Base-by-base conservation (phyloP, 164 flowering plant genomes). In the Tinospora cordifolia region DNA sequence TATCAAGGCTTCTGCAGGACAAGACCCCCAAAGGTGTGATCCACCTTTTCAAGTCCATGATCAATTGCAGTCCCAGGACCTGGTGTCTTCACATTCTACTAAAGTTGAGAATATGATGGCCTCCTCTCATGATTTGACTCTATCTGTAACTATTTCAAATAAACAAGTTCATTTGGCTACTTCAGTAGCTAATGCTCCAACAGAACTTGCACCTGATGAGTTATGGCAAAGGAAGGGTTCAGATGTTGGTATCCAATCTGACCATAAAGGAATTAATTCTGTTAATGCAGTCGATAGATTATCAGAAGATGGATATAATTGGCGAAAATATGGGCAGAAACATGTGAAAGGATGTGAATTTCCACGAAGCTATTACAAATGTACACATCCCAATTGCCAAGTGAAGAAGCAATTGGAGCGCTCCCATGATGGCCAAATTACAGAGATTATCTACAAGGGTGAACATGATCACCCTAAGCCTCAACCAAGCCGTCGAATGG, bases 401-500 rank as follows among this genome's bases (percentile, higher is more conserved):
- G 97, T 89, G 72, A 90, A 90, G 76, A 90, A 90, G 75, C 84
- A 86, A n/a, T 83, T 90, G 76, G 97, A 89, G 76, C 88, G 93
- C 14, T 81, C 97, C 51, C 85, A 83, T 57, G 90, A 86, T 75
- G 93, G 97, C 27, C 86, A 86, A 40, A 85, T 90, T 76, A 84
- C 88, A 47, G 97, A 90, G 71, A 90, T 89, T 40, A 84, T 87
- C 67, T 89, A 89, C 72, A 89, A 86, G 77, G 94, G 94, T 57
- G 77, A 82, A 47, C 95, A 90, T 82, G 89, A 87, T 81, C 97
- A 90, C 77, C 92, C 92, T 21, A 90, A 89, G 80, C 97, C 97
- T 76, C 89, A 81, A 77, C 84, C 88, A 49, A 80, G 78, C 71
- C 89, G 90, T 22, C 83, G 97, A 58, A 75, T 79, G 69, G 68